Evolutionary conservation across 1,139 yeast species (phyloP).

Genomic region (Zygosaccharomyces sapae): DNA sequence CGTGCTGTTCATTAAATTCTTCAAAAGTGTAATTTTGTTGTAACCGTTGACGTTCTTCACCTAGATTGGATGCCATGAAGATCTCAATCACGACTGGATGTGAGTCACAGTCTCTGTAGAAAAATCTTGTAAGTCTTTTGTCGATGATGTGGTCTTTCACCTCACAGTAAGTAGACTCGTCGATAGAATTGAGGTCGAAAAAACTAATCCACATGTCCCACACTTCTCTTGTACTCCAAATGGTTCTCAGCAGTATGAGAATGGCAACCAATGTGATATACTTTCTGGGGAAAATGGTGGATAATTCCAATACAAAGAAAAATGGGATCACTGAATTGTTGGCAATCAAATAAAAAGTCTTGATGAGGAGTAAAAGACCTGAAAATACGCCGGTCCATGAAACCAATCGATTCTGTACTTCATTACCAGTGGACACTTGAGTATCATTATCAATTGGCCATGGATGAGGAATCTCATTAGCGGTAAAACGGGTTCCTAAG

Average conservation of each 20-base stretch:
- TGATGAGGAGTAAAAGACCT: conserved; percentile 12
- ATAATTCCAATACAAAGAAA: conserved; percentile 22
- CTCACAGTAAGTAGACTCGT: conserved; percentile 13
- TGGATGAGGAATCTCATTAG: neutral
- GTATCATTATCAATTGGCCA: neutral
- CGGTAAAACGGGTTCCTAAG: conserved; percentile 8
- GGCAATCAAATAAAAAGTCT: conserved; percentile 23
- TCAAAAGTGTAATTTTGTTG: conserved; percentile 8
- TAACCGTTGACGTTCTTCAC: conserved; percentile 10
- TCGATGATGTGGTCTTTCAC: conserved; percentile 16
- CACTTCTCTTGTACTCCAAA: conserved; percentile 27
- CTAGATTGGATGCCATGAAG: conserved; percentile 15
- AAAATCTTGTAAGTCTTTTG: conserved; percentile 7
- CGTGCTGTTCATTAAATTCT: conserved; percentile 9
- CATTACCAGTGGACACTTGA: neutral
- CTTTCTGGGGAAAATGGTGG: conserved; percentile 20
- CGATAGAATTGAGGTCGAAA: conserved; percentile 18
- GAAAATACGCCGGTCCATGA: conserved; percentile 9
- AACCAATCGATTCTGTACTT: conserved; percentile 2
- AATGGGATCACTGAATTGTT: conserved; percentile 24
- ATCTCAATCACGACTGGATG: conserved; percentile 12
- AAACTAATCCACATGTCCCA: conserved; percentile 30
- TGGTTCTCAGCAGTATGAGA: conserved; percentile 19
- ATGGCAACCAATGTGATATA: conserved; percentile 18
- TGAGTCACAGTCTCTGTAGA: conserved; percentile 9